A percentile compares a stretch with the other conserved stretches of the same genome.
Conservation (phyloP, 192 early-diverging fungal species). For the Backusella sp. region DNA sequence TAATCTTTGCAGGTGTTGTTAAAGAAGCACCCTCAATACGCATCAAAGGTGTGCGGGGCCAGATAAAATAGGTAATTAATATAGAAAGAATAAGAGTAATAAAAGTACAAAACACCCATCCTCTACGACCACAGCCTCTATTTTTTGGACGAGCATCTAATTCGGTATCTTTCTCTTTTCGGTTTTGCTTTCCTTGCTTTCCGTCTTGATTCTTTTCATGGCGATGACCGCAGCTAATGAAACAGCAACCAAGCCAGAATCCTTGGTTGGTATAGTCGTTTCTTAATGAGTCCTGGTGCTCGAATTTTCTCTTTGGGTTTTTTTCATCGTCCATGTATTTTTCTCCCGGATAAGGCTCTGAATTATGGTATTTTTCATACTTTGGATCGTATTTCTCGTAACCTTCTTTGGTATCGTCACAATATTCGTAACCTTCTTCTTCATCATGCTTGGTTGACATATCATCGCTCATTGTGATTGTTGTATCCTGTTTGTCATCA, state of each 20-base stretch:
- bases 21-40: conserved; percentile 22
- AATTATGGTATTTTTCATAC: background rate
- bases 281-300: background rate
- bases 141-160: conserved; percentile 7
- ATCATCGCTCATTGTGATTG: conserved; percentile 10
- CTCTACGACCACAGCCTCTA: conserved; percentile 17
- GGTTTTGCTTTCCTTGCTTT: background rate
- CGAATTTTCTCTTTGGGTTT: background rate
- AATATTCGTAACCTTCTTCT: background rate
- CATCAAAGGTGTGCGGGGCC: conserved; percentile 27
- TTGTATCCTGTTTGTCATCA: background rate
- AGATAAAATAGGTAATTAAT: conserved; percentile 17
- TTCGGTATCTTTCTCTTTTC: background rate
- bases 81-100: background rate
- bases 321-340: background rate
- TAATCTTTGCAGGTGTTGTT: conserved; percentile 15
- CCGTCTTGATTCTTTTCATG: conserved; percentile 7
- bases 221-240: conserved; percentile 14
- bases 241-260: conserved; percentile 32
- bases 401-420: background rate
- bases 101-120: conserved; percentile 28
- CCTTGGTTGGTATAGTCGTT: conserved; percentile 1
- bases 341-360: too few species aligned
- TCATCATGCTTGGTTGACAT: conserved; percentile 9
- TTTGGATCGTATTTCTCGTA: conserved; percentile 8